These are phyloP conservation scores for Leucoagaricus sp. DNA, from an alignment of 1,284 basidiomycete species.

Conservation along the genomic window DNA sequence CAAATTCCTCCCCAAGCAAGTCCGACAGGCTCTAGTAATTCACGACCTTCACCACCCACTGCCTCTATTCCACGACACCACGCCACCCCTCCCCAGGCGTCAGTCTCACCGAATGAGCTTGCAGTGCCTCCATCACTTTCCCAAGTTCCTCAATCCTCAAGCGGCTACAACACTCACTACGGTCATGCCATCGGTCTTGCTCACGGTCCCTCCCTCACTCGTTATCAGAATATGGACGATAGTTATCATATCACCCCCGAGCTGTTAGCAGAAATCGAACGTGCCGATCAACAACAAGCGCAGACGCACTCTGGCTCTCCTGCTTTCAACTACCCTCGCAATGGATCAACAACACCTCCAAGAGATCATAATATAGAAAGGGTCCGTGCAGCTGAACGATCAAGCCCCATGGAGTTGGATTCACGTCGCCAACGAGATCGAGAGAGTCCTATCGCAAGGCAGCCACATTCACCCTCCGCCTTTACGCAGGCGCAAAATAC, in stretches of 20 bases:
- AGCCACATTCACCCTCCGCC: conserved; percentile 45
- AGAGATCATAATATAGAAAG: conserved; percentile 60
- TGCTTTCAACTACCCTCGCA: conserved; percentile 28
- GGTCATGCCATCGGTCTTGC: conserved; percentile 59
- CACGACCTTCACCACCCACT: conserved; percentile 36
- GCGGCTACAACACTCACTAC: conserved; percentile 45
- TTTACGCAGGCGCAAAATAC: conserved; percentile 44
- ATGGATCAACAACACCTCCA: conserved; percentile 34
- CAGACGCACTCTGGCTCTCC: conserved; percentile 32
- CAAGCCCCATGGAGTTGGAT: conserved; percentile 52
- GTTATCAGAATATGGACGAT: conserved; percentile 53
- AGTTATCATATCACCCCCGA: conserved; percentile 69
- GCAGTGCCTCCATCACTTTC: conserved; percentile 44
- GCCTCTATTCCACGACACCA: conserved; percentile 49
- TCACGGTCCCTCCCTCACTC: conserved; percentile 50
- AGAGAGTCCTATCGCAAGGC: conserved; percentile 54
- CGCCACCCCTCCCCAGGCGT: conserved; percentile 52
- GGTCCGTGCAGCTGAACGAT: conserved; percentile 50
- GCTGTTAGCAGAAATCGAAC: conserved; percentile 68
- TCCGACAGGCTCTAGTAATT: conserved; percentile 36
- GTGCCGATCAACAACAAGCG: conserved; percentile 48
- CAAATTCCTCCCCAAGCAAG: conserved; percentile 30
- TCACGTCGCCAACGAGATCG: conserved; percentile 43
- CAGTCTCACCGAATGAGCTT: conserved; percentile 31
- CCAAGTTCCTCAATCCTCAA: conserved; percentile 36